Percentiles rank a stretch among this genome's conserved stretches.
Evolutionary conservation across 345 rosid species (phyloP).

Genomic region (Eucalyptus pauciflora): DNA sequence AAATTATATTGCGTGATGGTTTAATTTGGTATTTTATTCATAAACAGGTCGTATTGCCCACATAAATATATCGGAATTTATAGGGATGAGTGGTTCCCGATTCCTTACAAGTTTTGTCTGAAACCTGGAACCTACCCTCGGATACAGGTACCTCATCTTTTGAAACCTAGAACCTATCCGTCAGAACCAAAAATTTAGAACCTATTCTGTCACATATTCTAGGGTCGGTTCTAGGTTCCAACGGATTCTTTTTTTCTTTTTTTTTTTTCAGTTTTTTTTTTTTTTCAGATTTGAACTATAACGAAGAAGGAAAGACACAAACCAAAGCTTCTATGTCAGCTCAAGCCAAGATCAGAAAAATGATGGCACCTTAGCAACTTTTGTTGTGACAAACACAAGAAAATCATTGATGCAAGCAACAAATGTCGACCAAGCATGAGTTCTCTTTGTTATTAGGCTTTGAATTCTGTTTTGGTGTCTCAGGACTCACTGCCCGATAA

Average conservation of each 20-base stretch:
- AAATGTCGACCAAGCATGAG: background rate
- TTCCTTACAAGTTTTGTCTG: accelerated
- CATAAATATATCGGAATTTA: background rate
- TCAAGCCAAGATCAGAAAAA: no score
- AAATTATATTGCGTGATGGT: background rate
- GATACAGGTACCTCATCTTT: no score
- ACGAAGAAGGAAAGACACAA: no score
- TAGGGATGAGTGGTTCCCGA: accelerated
- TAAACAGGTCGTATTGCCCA: background rate
- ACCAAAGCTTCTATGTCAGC: no score
- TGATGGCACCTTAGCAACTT: no score
- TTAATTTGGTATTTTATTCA: background rate
- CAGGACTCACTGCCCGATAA: constrained; percentile 20
- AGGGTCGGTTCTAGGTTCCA: accelerated
- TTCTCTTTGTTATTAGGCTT: constrained; percentile 50
- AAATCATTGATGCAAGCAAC: no score
- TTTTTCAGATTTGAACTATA: no score
- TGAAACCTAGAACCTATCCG: accelerated
- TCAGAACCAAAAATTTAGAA: accelerated
- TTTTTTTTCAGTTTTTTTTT: no score
- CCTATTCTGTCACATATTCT: accelerated
- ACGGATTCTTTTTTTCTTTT: accelerated
- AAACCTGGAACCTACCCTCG: no score
- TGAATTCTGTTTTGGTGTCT: constrained; percentile 28
- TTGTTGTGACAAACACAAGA: no score